Conservation (phyloP, 108 stramenopile genomes). For the Aurantiochytrium sp. region DNA sequence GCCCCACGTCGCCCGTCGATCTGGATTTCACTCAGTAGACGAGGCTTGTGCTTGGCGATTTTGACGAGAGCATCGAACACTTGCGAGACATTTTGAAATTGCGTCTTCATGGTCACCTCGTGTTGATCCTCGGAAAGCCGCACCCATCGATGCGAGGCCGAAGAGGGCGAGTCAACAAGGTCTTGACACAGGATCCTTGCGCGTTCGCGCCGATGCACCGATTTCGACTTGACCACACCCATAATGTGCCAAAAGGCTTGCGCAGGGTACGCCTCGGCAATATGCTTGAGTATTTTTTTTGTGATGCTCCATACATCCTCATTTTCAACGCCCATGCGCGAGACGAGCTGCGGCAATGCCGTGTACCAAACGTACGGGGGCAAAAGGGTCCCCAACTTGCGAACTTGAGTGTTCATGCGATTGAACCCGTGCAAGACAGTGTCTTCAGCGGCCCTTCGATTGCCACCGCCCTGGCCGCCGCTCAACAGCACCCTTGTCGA, state of each 20-base stretch:
- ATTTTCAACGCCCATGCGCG: background rate
- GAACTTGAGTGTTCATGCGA: background rate
- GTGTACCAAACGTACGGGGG: conserved; percentile 21
- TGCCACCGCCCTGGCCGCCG: no score
- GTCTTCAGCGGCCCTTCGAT: background rate
- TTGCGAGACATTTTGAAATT: background rate
- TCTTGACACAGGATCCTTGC: background rate
- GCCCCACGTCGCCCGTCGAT: background rate
- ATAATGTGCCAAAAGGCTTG: conserved; percentile 28
- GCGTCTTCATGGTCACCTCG: background rate
- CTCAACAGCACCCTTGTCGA: no score
- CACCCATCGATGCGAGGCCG: background rate
- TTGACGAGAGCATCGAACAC: background rate
- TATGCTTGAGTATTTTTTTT: background rate
- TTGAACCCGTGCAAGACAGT: background rate
- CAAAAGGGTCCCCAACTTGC: background rate
- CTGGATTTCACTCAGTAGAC: background rate
- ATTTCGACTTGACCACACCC: background rate
- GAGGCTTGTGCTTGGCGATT: background rate
- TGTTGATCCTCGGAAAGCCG: background rate
- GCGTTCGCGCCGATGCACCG: background rate
- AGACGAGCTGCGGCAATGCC: conserved; percentile 27
- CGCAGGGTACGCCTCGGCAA: background rate
- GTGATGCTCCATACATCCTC: background rate
- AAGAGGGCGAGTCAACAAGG: background rate